Conservation (phyloP, 768 basidiomycete genomes). For the Lactarius hengduanensis region DNA sequence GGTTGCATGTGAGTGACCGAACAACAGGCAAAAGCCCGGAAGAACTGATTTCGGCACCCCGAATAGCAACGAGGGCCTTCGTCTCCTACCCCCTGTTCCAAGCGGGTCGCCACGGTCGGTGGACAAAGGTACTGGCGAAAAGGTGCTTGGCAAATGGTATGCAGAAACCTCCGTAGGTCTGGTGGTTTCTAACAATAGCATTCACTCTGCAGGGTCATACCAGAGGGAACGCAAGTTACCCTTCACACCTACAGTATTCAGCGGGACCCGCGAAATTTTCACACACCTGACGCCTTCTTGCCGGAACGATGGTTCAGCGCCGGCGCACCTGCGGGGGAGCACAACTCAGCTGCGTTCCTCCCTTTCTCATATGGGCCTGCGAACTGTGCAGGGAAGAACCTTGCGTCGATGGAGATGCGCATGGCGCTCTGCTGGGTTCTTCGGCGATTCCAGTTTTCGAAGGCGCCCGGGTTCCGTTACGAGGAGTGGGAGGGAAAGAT, state of each 20-base stretch:
- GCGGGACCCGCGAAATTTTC: conserved; percentile 13
- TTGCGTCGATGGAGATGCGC: conserved; percentile 27
- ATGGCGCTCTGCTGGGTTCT: neutral
- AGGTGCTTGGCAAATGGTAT: conserved; percentile 8
- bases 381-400: conserved; percentile 29
- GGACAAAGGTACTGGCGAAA: neutral
- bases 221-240: conserved; percentile 7
- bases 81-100: conserved; percentile 8
- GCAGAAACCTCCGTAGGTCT: neutral
- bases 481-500: conserved; percentile 4
- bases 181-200: neutral
- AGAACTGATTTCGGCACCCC: neutral
- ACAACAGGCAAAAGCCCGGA: neutral
- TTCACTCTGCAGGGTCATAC: neutral
- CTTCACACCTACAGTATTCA: conserved; percentile 11
- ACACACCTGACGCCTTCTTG: neutral
- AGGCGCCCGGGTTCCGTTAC: neutral
- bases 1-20: conserved; percentile 11
- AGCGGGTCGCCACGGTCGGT: conserved; percentile 11
- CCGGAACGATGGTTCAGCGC: conserved; percentile 13
- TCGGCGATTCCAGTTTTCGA: conserved; percentile 22
- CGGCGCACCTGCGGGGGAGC: neutral
- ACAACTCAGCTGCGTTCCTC: conserved; percentile 24
- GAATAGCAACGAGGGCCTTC: conserved; percentile 8
- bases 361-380: conserved; percentile 30